Conservation (phyloP, 2,329 filamentous ascomycete species). For the Plectosphaerella sp. region DNA sequence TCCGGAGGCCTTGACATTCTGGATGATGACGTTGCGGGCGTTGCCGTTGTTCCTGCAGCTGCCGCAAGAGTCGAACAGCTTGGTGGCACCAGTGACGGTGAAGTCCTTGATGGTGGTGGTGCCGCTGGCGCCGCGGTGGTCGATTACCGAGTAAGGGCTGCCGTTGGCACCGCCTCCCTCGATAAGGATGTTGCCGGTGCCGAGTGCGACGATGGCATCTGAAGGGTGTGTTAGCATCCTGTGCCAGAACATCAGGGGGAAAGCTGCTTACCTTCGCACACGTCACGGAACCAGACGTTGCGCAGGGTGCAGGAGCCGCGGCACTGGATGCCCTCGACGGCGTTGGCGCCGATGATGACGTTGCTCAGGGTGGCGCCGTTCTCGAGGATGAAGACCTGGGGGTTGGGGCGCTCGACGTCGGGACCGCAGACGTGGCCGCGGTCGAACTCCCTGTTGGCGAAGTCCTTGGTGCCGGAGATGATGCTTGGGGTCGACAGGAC, state of each 20-base stretch:
- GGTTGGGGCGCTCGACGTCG: constrained; percentile 12
- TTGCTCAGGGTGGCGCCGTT: constrained; percentile 45
- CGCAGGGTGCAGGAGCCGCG: constrained; percentile 34
- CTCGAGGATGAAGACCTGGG: constrained; percentile 47
- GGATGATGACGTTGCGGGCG: constrained; percentile 9
- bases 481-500: constrained; percentile 9
- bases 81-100: constrained; percentile 33
- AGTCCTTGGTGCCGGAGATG: background rate
- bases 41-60: constrained; percentile 28
- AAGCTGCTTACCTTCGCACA: constrained; percentile 25
- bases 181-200: constrained; percentile 12
- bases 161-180: constrained; percentile 27
- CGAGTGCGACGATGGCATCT: constrained; percentile 10
- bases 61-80: constrained; percentile 37
- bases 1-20: constrained; percentile 10
- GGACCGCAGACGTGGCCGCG: constrained; percentile 10
- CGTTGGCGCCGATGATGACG: constrained; percentile 46
- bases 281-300: constrained; percentile 32
- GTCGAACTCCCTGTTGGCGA: constrained; percentile 11
- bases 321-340: constrained; percentile 47
- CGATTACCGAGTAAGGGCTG: constrained; percentile 22
- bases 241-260: too few relatives aligned
- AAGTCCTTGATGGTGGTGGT: constrained; percentile 25
- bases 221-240: background rate
- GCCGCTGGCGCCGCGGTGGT: constrained; percentile 25